Evolutionary conservation across 805 yeast species (phyloP).

Genomic region (Jamesozyma rosinii): DNA sequence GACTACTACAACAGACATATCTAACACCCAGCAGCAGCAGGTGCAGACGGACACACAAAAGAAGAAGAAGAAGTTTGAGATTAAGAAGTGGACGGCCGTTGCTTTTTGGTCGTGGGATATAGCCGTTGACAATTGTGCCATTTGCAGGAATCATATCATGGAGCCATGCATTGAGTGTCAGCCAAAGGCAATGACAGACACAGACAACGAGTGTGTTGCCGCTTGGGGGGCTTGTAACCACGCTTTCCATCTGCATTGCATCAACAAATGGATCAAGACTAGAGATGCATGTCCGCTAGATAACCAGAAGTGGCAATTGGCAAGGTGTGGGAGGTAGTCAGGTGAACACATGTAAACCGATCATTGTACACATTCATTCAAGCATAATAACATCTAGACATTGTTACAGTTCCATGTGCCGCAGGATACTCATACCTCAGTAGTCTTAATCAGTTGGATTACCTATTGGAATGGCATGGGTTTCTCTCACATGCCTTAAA

Average conservation of each 20-base stretch:
- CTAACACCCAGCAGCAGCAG: not conserved
- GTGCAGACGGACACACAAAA: not conserved
- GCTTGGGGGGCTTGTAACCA: constrained; percentile 98
- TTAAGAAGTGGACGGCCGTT: constrained; percentile 97
- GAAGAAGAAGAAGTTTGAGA: constrained; percentile 72
- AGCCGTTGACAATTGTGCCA: constrained; percentile 92
- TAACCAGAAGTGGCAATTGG: constrained; percentile 77
- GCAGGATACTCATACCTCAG: too few species aligned
- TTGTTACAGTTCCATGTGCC: not conserved
- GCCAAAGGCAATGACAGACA: constrained; percentile 56
- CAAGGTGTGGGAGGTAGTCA: constrained; percentile 60
- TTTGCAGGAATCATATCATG: constrained; percentile 96
- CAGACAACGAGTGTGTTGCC: constrained; percentile 74
- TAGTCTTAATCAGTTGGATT: too few species aligned
- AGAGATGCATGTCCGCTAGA: constrained; percentile 96
- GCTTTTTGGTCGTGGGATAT: constrained; percentile 99
- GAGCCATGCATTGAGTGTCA: constrained; percentile 97
- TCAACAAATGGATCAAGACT: constrained; percentile 87
- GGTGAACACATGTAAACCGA: not conserved
- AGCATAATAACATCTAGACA: not conserved
- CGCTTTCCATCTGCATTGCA: constrained; percentile 97
- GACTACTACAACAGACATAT: not conserved
- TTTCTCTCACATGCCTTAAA: too few species aligned
- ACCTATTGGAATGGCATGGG: too few species aligned
- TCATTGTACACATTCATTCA: not conserved